phyloP scores from a whole-genome alignment of 2,329 filamentous ascomycete species.

The Nannizzia gypsea region DNA sequence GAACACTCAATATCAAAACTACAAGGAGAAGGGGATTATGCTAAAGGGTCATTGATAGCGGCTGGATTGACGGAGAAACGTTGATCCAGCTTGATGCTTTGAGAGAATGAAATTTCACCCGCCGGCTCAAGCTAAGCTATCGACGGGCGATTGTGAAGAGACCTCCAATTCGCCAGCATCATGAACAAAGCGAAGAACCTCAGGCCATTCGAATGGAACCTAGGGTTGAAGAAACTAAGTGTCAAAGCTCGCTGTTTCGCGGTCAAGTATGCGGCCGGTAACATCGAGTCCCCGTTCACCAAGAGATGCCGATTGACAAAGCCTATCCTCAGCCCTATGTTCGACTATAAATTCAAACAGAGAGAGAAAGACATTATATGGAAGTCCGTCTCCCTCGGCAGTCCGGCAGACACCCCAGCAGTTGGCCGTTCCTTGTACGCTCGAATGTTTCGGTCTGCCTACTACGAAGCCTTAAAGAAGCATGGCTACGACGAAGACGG shows the following conservation, averaged over 20 bases:
- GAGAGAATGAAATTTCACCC: no score
- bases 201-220: not conserved
- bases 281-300: constrained; percentile 18
- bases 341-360: constrained; percentile 26
- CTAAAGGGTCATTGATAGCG: not conserved
- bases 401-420: constrained; percentile 25
- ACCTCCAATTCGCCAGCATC: not conserved
- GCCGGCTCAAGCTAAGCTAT: not conserved
- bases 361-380: constrained; percentile 36
- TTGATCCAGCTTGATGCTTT: not conserved
- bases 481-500: constrained; percentile 35
- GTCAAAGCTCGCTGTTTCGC: not conserved
- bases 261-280: not conserved
- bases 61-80: not conserved
- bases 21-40: not conserved
- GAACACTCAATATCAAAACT: not conserved
- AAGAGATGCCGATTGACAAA: constrained; percentile 10
- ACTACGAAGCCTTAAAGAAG: constrained; percentile 35
- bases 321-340: constrained; percentile 24
- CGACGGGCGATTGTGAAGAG: not conserved
- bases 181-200: not conserved
- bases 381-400: constrained; percentile 33
- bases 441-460: constrained; percentile 35
- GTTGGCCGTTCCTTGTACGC: constrained; percentile 38
- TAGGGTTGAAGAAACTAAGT: not conserved